phyloP scores from a whole-genome alignment of 257 asterid genomes.

The Petunia secreta region DNA sequence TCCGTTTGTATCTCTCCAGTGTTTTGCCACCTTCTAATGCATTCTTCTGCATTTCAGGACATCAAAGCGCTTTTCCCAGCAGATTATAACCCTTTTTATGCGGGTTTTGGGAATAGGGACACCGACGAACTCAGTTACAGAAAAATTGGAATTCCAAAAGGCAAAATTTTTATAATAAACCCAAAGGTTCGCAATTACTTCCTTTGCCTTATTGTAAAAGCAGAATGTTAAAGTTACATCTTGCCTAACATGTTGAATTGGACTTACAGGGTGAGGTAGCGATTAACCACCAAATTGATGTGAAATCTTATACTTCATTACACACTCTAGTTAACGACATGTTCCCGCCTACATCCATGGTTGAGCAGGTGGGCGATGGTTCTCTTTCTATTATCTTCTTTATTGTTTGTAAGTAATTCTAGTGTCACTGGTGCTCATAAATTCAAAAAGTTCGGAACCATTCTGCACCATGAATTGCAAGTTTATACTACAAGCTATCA shows the following conservation, averaged over 20 bases:
- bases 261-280: conserved; percentile 94
- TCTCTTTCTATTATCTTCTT: not conserved
- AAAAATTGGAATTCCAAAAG: conserved; percentile 97
- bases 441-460: not conserved
- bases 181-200: conserved; percentile 66
- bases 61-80: conserved; percentile 97
- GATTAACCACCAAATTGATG: conserved; percentile 81
- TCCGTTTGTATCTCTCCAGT: not conserved
- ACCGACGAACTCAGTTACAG: conserved; percentile 98
- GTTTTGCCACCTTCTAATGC: conserved; percentile 13
- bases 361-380: conserved; percentile 72
- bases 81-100: conserved; percentile 93
- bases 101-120: conserved; percentile 98
- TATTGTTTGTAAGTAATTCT: not conserved
- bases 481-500: not conserved
- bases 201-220: not conserved
- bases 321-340: conserved; percentile 94
- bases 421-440: not conserved
- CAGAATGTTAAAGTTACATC: not conserved
- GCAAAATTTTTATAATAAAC: conserved; percentile 93
- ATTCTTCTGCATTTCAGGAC: conserved; percentile 57
- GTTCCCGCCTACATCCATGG: conserved; percentile 96
- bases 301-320: conserved; percentile 90
- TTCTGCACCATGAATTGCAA: not conserved
- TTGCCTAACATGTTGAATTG: conserved; percentile 10